Conservation (phyloP, 202 grass and related monocot species). For the Schoenoplectus triqueter region DNA sequence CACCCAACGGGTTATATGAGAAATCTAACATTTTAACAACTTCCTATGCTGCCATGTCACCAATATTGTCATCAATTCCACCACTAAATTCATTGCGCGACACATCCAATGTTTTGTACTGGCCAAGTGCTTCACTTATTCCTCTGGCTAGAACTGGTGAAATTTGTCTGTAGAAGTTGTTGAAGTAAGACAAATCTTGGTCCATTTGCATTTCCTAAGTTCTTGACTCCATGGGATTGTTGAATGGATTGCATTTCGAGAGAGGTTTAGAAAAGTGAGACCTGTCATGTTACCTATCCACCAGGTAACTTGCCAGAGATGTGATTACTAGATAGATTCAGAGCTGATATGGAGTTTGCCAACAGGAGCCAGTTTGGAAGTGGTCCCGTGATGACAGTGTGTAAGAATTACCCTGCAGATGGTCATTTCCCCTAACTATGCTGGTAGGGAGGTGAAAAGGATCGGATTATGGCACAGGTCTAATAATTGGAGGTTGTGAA, state of each 20-base stretch:
- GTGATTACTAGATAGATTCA: constrained; percentile 50
- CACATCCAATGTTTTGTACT: constrained; percentile 52
- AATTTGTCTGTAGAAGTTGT: constrained; percentile 39
- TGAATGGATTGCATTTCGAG: constrained; percentile 42
- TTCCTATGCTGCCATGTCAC: constrained; percentile 45
- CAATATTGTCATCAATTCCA: constrained; percentile 44
- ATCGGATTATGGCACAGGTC: constrained; percentile 53
- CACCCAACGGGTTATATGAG: constrained; percentile 47
- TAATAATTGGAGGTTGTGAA: constrained; percentile 42
- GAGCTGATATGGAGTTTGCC: constrained; percentile 40
- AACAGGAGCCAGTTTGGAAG: constrained; percentile 44
- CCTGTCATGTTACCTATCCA: constrained; percentile 52
- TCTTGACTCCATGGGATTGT: constrained; percentile 49
- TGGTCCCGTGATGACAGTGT: constrained; percentile 39
- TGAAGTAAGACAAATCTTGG: constrained; percentile 43
- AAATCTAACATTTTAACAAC: constrained; percentile 40
- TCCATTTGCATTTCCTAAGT: constrained; percentile 54
- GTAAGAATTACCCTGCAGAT: constrained; percentile 48
- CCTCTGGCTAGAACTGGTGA: constrained; percentile 46
- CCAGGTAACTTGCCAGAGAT: constrained; percentile 42
- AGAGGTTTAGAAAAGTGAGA: constrained; percentile 52
- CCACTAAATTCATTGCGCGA: constrained; percentile 45
- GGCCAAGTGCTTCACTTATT: constrained; percentile 45
- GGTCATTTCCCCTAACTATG: constrained; percentile 44
- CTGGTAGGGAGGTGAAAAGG: constrained; percentile 23